phyloP scores from a whole-genome alignment of 1,139 yeast genomes.

The Magnusiomyces suaveolens region DNA sequence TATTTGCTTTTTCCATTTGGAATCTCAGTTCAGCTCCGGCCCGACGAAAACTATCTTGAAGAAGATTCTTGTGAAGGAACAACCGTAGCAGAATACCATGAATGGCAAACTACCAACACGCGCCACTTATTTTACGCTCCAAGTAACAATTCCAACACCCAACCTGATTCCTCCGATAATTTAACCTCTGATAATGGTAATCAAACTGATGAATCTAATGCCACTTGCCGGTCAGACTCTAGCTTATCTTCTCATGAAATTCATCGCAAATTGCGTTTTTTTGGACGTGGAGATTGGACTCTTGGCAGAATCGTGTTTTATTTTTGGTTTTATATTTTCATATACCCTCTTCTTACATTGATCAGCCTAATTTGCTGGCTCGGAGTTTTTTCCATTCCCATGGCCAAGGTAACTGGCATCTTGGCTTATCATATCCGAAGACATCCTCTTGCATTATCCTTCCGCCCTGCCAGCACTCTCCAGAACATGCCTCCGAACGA shows the following conservation, averaged over 20 bases:
- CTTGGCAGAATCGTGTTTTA: conserved; percentile 73
- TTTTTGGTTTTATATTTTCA: conserved; percentile 54
- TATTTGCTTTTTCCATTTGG: conserved; percentile 85
- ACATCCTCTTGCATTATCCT: conserved; percentile 79
- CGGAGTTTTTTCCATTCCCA: conserved; percentile 81
- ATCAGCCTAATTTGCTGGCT: conserved; percentile 67
- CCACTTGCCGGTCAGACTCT: conserved; percentile 13
- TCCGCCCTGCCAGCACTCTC: conserved; percentile 46
- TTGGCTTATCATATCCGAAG: conserved; percentile 72
- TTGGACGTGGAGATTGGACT: conserved; percentile 93
- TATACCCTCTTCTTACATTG: conserved; percentile 56
- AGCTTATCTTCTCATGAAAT: conserved; percentile 14
- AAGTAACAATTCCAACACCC: neutral
- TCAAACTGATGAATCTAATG: neutral
- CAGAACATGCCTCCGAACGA: conserved; percentile 21
- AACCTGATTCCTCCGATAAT: conserved; percentile 1
- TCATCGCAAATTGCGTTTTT: conserved; percentile 42
- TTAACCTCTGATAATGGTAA: neutral
- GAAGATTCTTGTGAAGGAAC: conserved; percentile 91
- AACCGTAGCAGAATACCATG: conserved; percentile 70
- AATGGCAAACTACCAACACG: conserved; percentile 78
- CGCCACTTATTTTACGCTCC: conserved; percentile 63
- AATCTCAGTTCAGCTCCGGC: conserved; percentile 66
- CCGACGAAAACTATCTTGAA: conserved; percentile 68
- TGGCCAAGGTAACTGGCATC: conserved; percentile 66